Percentiles rank a stretch among this genome's conserved stretches.
phyloP scores from a whole-genome alignment of 2,329 filamentous ascomycete species.

The Curvularia spicifera region DNA sequence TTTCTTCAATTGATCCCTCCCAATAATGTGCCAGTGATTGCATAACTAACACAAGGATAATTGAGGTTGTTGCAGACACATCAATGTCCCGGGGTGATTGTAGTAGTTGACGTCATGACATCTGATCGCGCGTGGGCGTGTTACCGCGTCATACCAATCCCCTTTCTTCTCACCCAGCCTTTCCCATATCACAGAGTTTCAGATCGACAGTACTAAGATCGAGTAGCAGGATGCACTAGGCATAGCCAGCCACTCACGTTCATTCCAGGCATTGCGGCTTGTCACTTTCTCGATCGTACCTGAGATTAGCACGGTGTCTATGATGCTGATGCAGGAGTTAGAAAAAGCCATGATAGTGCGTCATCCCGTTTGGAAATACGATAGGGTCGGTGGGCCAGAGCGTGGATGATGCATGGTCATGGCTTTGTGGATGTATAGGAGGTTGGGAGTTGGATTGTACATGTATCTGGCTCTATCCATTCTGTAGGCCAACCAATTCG shows the following conservation, averaged over 20 bases:
- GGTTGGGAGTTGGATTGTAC: slow-evolving; percentile 1
- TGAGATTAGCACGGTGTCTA: slow-evolving; percentile 19
- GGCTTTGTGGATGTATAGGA: background rate
- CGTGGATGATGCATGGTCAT: slow-evolving; percentile 14
- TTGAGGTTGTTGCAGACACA: background rate
- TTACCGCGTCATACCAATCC: slow-evolving; percentile 9
- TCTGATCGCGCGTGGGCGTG: slow-evolving; percentile 1
- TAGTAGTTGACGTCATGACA: slow-evolving; percentile 16
- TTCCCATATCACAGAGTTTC: slow-evolving; percentile 5
- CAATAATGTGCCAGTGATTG: background rate
- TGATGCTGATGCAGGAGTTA: slow-evolving; percentile 19
- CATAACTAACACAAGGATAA: background rate
- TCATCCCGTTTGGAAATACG: slow-evolving; percentile 9
- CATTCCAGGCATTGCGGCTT: background rate
- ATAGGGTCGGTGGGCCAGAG: slow-evolving; percentile 5
- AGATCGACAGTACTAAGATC: slow-evolving; percentile 8
- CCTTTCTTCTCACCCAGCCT: slow-evolving; percentile 7
- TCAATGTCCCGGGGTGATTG: background rate
- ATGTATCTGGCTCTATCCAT: background rate
- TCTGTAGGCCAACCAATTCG: background rate
- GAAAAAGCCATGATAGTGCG: slow-evolving; percentile 13
- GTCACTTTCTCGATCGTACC: slow-evolving; percentile 18
- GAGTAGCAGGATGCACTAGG: background rate
- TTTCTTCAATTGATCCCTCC: background rate
- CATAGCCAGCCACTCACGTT: slow-evolving; percentile 1